phyloP scores from a whole-genome alignment of 2,329 filamentous ascomycete species.

The Thelonectria rubi region DNA sequence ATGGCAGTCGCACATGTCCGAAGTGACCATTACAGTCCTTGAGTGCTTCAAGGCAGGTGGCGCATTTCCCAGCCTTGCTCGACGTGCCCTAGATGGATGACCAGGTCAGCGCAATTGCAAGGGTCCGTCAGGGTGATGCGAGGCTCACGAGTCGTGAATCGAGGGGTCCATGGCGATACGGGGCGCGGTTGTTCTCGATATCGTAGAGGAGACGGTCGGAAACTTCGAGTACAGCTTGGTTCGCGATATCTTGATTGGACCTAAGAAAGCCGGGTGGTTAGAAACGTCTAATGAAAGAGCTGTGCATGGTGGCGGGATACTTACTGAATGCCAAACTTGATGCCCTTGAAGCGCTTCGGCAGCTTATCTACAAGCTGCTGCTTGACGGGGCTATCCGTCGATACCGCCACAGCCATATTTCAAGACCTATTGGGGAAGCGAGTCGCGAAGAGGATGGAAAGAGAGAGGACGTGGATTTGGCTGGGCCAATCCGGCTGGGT shows the following conservation, averaged over 20 bases:
- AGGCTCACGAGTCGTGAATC: constrained; percentile 76
- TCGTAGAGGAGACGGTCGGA: constrained; percentile 96
- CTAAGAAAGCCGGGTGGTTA: constrained; percentile 52
- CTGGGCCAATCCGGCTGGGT: background rate
- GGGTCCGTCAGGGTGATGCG: background rate
- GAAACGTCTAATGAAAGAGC: background rate
- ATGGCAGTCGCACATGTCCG: constrained; percentile 87
- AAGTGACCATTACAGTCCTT: constrained; percentile 94
- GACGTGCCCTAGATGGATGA: constrained; percentile 72
- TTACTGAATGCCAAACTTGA: constrained; percentile 93
- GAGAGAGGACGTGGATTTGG: background rate
- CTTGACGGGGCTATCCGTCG: constrained; percentile 64
- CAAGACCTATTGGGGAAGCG: background rate
- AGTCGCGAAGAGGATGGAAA: background rate
- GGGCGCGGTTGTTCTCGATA: constrained; percentile 78
- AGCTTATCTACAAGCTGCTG: constrained; percentile 89
- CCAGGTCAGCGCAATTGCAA: background rate
- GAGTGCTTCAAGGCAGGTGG: constrained; percentile 83
- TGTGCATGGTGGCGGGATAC: constrained; percentile 37
- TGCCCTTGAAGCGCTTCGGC: constrained; percentile 89
- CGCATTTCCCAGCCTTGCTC: constrained; percentile 80
- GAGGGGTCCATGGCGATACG: constrained; percentile 84
- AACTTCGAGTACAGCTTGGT: constrained; percentile 92
- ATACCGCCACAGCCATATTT: constrained; percentile 25
- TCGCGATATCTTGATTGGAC: constrained; percentile 93